These are phyloP conservation scores for Hanseniaspora taiwanica DNA, from an alignment of 805 yeast genomes.

Conservation along the genomic window DNA sequence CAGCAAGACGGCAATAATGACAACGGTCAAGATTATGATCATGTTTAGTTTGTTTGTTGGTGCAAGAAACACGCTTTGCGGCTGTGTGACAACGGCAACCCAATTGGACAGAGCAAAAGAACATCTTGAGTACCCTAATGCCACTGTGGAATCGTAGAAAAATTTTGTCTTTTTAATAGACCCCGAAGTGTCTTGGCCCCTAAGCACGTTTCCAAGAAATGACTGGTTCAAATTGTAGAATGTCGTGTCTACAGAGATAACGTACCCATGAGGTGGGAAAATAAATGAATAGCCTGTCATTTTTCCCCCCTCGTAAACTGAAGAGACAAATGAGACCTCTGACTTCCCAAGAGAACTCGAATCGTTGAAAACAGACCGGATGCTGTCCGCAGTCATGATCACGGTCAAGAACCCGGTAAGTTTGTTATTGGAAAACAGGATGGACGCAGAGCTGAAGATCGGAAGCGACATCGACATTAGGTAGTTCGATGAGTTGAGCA, in stretches of 20 bases:
- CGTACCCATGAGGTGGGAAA: conserved; percentile 25
- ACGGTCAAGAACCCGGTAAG: conserved; percentile 64
- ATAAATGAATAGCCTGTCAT: conserved; percentile 29
- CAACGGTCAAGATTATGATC: conserved; percentile 64
- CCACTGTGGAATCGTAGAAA: conserved; percentile 28
- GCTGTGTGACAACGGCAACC: conserved; percentile 66
- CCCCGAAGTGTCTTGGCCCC: conserved; percentile 27
- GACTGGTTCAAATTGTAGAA: conserved; percentile 13
- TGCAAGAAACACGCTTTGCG: conserved; percentile 39
- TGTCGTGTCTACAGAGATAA: neutral
- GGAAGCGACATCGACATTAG: conserved; percentile 71
- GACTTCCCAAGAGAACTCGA: conserved; percentile 29
- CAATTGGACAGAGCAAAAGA: conserved; percentile 37
- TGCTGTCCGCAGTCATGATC: conserved; percentile 32
- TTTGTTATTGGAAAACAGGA: conserved; percentile 41
- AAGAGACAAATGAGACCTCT: conserved; percentile 17
- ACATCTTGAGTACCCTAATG: conserved; percentile 44
- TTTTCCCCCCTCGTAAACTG: conserved; percentile 12
- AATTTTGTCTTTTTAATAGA: conserved; percentile 26
- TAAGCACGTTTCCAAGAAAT: conserved; percentile 25
- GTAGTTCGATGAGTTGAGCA: conserved; percentile 31
- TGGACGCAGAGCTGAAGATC: conserved; percentile 59
- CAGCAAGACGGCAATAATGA: conserved; percentile 66
- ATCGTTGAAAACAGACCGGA: conserved; percentile 29
- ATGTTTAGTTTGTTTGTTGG: conserved; percentile 51